Conservation (phyloP, 176 grass and related monocot genomes). For the Puccinellia tenuiflora region DNA sequence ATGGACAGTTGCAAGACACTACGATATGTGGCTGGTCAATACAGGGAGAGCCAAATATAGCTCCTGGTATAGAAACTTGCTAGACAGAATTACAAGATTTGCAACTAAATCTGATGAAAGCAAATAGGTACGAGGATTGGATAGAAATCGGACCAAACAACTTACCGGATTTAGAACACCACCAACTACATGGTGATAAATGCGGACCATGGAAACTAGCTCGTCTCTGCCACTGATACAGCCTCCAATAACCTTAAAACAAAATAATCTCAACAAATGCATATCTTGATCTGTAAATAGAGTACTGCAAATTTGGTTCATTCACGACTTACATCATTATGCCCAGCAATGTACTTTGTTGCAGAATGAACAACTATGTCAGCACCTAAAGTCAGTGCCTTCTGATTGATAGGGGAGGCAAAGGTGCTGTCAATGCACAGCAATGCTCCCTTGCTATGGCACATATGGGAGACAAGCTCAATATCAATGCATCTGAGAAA, state of each 20-base stretch:
- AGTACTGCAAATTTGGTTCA: neutral
- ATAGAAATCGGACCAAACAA: constrained; percentile 7
- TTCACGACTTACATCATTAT: constrained; percentile 91
- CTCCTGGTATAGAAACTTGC: neutral
- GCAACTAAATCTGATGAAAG: neutral
- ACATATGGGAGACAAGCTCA: constrained; percentile 82
- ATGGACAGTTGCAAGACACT: neutral
- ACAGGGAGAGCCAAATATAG: neutral
- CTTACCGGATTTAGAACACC: constrained; percentile 83
- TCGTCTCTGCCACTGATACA: constrained; percentile 72
- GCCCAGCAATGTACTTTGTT: constrained; percentile 95
- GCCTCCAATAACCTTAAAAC: constrained; percentile 66
- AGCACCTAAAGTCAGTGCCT: constrained; percentile 91
- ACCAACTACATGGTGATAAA: constrained; percentile 87
- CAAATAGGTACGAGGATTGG: neutral
- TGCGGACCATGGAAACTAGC: constrained; percentile 65
- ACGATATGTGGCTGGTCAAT: neutral
- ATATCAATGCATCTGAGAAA: constrained; percentile 97
- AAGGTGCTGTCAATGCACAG: constrained; percentile 99
- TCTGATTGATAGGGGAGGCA: constrained; percentile 96
- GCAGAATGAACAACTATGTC: constrained; percentile 97
- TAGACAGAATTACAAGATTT: neutral
- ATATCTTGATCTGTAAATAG: constrained; percentile 2
- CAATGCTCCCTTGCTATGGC: constrained; percentile 87
- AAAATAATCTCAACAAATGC: neutral